Base-by-base conservation (phyloP, 202 grass and related monocot genomes). In the Elaeis oleifera region DNA sequence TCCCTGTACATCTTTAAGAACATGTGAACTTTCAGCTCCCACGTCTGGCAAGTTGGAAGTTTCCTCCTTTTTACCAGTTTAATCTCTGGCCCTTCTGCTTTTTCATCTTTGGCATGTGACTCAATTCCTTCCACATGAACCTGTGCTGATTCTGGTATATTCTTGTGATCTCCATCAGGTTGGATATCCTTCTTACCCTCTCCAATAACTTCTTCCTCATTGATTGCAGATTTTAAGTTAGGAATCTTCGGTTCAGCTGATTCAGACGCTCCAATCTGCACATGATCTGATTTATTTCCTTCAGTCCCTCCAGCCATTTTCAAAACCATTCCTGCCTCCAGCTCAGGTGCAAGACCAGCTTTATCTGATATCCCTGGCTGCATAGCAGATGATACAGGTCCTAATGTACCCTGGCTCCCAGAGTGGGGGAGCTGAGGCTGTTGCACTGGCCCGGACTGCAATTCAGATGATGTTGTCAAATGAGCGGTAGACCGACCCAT, bases 1-100 rank as follows among this genome's bases (percentile, higher is more conserved):
- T 53, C 53, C 53, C n/a, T 51, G 28, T 11, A 61, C 17, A 74
- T 58, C 60, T 17, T 73, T 25, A 20, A 5, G 19, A 70, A 32
- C 78, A 62, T 71, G 53, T 17, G 71, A 78, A 64, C 70, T 75
- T 73, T 68, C 71, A 25, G 18, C 54, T 71, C 44, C 58, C 72
- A 44, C 56, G 44, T 50, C 72, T 57, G 23, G 25, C 56, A 61
- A 44, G 7, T 56, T 60, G 26, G 51, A 19, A 70, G 56, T 73
- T 27, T 68, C 79, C 69, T 69, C 71, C 27, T 56, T 76, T 23
- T 55, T 65, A 70, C 74, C 25, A 20, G 59, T 48, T 70, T 64
- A 14, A 53, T 55, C 7, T n/a, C 58, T 26, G 61, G 76, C 64
- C 63, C 51, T 71, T 76, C 79, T 31, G 59, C 18, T 17, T 65